A percentile compares a stretch with the other conserved stretches of the same genome.
phyloP scores from a whole-genome alignment of 1,284 basidiomycete species.

The Chalciporus piperatoides region DNA sequence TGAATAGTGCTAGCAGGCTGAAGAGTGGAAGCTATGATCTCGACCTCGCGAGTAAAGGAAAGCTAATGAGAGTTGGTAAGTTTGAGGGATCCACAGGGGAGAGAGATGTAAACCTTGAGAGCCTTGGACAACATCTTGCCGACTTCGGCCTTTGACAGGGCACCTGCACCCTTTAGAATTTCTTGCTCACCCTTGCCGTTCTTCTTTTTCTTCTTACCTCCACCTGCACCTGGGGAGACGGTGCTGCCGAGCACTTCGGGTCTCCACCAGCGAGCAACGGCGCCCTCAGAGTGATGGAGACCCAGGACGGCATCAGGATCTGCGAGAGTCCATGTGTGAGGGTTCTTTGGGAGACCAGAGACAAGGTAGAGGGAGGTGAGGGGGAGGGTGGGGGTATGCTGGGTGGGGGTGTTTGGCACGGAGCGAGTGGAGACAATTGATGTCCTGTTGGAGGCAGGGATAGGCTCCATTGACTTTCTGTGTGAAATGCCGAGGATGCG shows the following conservation, averaged over 20 bases:
- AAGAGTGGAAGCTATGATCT: constrained; percentile 88
- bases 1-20: constrained; percentile 91
- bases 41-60: constrained; percentile 88
- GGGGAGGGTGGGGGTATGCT: constrained; percentile 61
- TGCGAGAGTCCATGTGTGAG: constrained; percentile 91
- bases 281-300: constrained; percentile 81
- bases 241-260: constrained; percentile 91
- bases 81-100: constrained; percentile 1
- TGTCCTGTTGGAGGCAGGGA: constrained; percentile 66
- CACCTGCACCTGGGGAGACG: constrained; percentile 77
- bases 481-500: constrained; percentile 71
- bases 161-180: constrained; percentile 62
- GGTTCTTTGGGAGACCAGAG: constrained; percentile 77
- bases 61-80: constrained; percentile 43
- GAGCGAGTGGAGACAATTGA: constrained; percentile 77
- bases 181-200: constrained; percentile 60
- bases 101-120: constrained; percentile 62
- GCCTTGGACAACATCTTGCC: constrained; percentile 87
- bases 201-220: constrained; percentile 56
- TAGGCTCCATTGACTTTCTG: constrained; percentile 73
- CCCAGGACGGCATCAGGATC: constrained; percentile 85
- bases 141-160: constrained; percentile 77
- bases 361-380: constrained; percentile 82
- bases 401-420: constrained; percentile 51
- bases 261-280: constrained; percentile 90